phyloP scores from a whole-genome alignment of 2,329 filamentous ascomycete species.

The Kalmusia sp. region DNA sequence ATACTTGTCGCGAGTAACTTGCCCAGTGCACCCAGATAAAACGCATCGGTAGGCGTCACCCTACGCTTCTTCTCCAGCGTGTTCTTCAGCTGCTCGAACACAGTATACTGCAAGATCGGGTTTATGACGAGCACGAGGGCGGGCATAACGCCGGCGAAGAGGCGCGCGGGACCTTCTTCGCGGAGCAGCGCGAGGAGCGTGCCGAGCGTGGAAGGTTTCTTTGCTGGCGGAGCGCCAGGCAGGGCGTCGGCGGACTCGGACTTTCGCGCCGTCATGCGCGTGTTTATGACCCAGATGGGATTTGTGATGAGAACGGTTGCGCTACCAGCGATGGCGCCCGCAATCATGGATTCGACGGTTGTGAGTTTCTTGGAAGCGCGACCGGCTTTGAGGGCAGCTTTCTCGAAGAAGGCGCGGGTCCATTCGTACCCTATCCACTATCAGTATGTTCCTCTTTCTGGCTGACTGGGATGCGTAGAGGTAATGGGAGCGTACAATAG shows the following conservation, averaged over 20 bases:
- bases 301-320: slow-evolving; percentile 97
- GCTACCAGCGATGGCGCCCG: slow-evolving; percentile 89
- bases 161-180: slow-evolving; percentile 81
- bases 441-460: too few relatives aligned
- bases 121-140: slow-evolving; percentile 96
- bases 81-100: slow-evolving; percentile 99
- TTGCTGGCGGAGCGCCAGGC: slow-evolving; percentile 54
- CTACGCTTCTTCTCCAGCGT: slow-evolving; percentile 76
- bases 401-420: slow-evolving; percentile 86
- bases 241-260: slow-evolving; percentile 57
- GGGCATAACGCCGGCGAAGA: slow-evolving; percentile 92
- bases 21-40: slow-evolving; percentile 88
- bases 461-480: too few relatives aligned
- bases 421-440: slow-evolving; percentile 79
- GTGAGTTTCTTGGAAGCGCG: slow-evolving; percentile 82
- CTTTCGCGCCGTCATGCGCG: slow-evolving; percentile 92
- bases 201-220: slow-evolving; percentile 75
- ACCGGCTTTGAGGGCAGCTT: slow-evolving; percentile 74
- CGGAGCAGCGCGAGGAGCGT: slow-evolving; percentile 81
- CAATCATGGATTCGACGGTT: slow-evolving; percentile 92
- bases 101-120: slow-evolving; percentile 97
- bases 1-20: slow-evolving; percentile 93
- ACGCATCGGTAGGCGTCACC: slow-evolving; percentile 85
- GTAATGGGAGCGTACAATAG: slow-evolving; percentile 69
- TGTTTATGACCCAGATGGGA: slow-evolving; percentile 99